Evolutionary conservation across 768 basidiomycete species (phyloP).

Genomic region (Mycena capillaripes): DNA sequence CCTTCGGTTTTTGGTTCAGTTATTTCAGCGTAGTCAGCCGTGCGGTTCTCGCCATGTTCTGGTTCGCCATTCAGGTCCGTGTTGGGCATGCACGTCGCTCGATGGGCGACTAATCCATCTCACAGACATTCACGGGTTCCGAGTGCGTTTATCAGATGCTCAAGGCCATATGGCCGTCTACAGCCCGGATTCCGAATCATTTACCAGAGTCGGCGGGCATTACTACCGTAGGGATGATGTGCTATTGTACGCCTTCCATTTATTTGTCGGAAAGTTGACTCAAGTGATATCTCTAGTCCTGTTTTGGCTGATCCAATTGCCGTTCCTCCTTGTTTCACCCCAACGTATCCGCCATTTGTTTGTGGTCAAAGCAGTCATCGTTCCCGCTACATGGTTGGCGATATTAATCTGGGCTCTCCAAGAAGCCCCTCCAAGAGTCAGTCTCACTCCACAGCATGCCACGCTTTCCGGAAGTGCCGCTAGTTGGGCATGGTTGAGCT

Average conservation of each 20-base stretch:
- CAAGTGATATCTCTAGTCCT: too few species aligned
- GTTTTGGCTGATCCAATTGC: constrained; percentile 84
- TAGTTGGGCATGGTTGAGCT: constrained; percentile 85
- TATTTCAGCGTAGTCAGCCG: constrained; percentile 89
- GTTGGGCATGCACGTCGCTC: not conserved
- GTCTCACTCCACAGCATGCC: constrained; percentile 68
- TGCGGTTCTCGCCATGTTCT: constrained; percentile 83
- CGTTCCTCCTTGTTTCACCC: constrained; percentile 82
- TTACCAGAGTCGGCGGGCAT: constrained; percentile 71
- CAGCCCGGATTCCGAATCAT: constrained; percentile 73
- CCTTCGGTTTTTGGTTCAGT: constrained; percentile 92
- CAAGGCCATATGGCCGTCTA: constrained; percentile 87
- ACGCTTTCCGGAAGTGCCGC: constrained; percentile 65
- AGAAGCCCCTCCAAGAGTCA: constrained; percentile 70
- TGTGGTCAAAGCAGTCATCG: constrained; percentile 74
- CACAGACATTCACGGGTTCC: constrained; percentile 71
- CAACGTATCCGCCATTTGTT: constrained; percentile 85
- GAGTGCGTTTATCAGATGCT: constrained; percentile 87
- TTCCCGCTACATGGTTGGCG: constrained; percentile 74
- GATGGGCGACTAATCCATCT: not conserved
- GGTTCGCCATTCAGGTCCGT: constrained; percentile 82
- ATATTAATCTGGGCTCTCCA: constrained; percentile 88
- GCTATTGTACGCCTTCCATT: constrained; percentile 31
- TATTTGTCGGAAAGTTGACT: too few species aligned
- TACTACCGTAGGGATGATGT: constrained; percentile 68